Percentiles rank a stretch among this genome's conserved stretches.
Evolutionary conservation across 805 yeast genomes (phyloP).

Genomic region (Yarrowia osloensis): DNA sequence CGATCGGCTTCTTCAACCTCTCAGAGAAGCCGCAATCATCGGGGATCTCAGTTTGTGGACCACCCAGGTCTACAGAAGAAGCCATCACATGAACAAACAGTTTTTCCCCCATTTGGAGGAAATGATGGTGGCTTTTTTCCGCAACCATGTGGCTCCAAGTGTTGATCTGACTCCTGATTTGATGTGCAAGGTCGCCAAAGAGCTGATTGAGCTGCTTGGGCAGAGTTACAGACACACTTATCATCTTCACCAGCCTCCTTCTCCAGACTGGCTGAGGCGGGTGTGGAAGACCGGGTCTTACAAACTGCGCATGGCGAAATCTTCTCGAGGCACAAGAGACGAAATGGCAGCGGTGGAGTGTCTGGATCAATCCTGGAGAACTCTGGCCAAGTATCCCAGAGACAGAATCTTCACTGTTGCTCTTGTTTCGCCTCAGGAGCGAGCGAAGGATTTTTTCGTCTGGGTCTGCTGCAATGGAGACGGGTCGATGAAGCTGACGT

Average conservation of each 20-base stretch:
- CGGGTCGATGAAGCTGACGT: background rate
- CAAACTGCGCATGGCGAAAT: background rate
- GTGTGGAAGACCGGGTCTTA: background rate
- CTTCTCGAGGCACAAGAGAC: background rate
- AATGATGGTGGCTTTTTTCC: background rate
- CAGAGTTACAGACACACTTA: background rate
- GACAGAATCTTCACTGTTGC: background rate
- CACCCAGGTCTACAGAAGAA: no score
- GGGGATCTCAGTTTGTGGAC: no score
- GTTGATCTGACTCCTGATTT: no score
- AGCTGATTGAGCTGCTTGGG: background rate
- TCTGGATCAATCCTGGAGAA: background rate
- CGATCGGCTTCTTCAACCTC: no score
- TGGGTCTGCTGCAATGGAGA: background rate
- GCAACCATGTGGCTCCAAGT: background rate
- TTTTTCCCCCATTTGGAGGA: background rate
- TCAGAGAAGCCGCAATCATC: no score
- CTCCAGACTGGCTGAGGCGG: no score
- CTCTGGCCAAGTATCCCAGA: background rate
- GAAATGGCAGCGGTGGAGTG: background rate
- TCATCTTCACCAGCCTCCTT: no score
- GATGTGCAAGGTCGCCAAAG: no score
- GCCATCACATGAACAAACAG: no score
- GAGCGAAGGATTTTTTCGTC: background rate
- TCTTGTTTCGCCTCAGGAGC: no score